Base-by-base conservation (phyloP, 345 rosid species). In the Rhodomyrtus tomentosa region DNA sequence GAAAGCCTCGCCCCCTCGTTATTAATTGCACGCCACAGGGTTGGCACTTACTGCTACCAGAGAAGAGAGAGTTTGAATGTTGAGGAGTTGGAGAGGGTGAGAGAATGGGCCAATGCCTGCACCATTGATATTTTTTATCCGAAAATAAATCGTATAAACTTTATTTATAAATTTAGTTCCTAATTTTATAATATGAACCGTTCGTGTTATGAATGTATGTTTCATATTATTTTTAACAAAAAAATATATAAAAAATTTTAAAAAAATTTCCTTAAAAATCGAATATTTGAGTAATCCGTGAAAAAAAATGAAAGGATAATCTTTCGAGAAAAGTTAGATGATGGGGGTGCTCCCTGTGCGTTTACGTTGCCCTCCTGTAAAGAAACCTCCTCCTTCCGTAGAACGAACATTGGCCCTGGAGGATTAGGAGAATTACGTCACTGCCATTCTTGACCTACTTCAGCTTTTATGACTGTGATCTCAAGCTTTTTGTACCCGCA, bases 401-500 rank as follows among this genome's bases (percentile, higher is more conserved):
- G 45, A 2, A 9, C 24, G 36, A 9, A 68, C 24, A 68, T 68
- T 68, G 38, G 79, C 45, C 79, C 45, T 22, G 24, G 25, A 36
- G 24, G 45, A 68, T 9, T 18, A 36, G 45, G 4, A 68, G 1
- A 68, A 62, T 68, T 36, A 36, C 79, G 45, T 36, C 45, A 68
- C 45, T 68, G 79, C 79, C 79, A 68, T 68, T 32, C 40, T 68
- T 36, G 45, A 36, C 79, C 79, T 10, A 68, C 79, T 68, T 59
- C 4, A 21, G 22, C 79, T n/a, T n/a, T n/a, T n/a, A n/a, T n/a
- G n/a, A n/a, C n/a, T n/a, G n/a, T n/a, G n/a, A n/a, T n/a, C 1
- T n/a, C n/a, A n/a, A n/a, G n/a, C n/a, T n/a, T n/a, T n/a, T n/a
- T 50, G 51, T 50, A 50, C 62, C 29, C 0, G 16, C 62, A 0